phyloP scores from a whole-genome alignment of 495 filamentous ascomycete genomes.

The Amorphotheca resinae region DNA sequence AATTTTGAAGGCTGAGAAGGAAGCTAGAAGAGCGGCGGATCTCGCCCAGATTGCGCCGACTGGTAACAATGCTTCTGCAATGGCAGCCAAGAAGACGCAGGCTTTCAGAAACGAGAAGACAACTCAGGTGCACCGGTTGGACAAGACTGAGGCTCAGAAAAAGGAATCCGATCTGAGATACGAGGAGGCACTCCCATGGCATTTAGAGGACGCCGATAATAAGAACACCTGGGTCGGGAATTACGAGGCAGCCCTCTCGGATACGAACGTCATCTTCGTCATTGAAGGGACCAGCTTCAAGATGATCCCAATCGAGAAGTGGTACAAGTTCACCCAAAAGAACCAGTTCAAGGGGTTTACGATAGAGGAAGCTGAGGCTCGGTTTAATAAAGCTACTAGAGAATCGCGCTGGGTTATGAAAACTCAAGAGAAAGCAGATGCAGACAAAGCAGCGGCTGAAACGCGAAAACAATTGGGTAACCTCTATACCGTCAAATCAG shows the following conservation, averaged over 20 bases:
- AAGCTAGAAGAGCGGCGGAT: slow-evolving; percentile 70
- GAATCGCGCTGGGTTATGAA: slow-evolving; percentile 72
- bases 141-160: slow-evolving; percentile 61
- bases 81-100: slow-evolving; percentile 41
- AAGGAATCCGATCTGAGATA: slow-evolving; percentile 72
- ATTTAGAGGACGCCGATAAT: slow-evolving; percentile 89
- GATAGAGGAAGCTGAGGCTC: slow-evolving; percentile 74
- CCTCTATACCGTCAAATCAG: slow-evolving; percentile 35
- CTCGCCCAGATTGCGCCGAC: slow-evolving; percentile 78
- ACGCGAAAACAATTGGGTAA: slow-evolving; percentile 33
- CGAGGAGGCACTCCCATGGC: slow-evolving; percentile 92
- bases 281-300: slow-evolving; percentile 55
- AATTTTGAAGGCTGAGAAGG: slow-evolving; percentile 58
- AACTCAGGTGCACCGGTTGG: slow-evolving; percentile 36
- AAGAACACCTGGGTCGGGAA: slow-evolving; percentile 87
- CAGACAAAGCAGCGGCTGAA: slow-evolving; percentile 38
- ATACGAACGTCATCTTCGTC: slow-evolving; percentile 60
- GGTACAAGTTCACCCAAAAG: slow-evolving; percentile 83
- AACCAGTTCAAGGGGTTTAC: slow-evolving; percentile 69
- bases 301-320: slow-evolving; percentile 86
- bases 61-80: slow-evolving; percentile 30
- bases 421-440: slow-evolving; percentile 39
- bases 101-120: slow-evolving; percentile 71
- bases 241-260: slow-evolving; percentile 74
- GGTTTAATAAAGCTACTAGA: slow-evolving; percentile 58